Percentiles rank a stretch among this genome's conserved stretches.
Conservation (phyloP, 257 asterid species). For the Nicotiana knightiana region DNA sequence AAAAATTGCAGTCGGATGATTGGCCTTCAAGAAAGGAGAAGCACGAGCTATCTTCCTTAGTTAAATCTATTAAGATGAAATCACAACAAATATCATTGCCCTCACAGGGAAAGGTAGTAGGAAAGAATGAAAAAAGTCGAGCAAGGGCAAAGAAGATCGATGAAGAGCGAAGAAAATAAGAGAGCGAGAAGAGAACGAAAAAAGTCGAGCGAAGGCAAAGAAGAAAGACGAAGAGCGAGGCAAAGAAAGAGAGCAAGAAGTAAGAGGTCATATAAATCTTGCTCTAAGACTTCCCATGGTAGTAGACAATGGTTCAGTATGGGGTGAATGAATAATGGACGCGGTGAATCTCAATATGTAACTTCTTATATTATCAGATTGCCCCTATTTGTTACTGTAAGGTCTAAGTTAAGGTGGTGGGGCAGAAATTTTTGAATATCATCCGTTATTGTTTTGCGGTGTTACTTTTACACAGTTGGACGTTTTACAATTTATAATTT, state of each 20-base stretch:
- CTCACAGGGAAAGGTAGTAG: constrained; percentile 23
- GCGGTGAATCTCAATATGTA: background rate
- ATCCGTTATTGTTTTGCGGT: background rate
- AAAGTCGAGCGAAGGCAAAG: background rate
- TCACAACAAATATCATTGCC: constrained; percentile 31
- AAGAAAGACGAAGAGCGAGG: background rate
- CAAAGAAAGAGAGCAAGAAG: background rate
- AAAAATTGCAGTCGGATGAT: constrained; percentile 9
- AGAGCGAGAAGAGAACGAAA: constrained; percentile 1
- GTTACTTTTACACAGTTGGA: background rate
- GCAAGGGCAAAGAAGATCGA: background rate
- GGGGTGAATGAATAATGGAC: background rate
- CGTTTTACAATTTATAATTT: background rate
- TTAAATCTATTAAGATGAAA: constrained; percentile 56
- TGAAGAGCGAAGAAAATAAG: background rate
- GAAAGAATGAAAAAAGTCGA: constrained; percentile 7
- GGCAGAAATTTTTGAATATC: background rate
- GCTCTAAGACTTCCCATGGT: background rate
- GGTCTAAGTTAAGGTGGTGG: background rate
- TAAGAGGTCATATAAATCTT: background rate
- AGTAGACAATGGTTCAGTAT: background rate
- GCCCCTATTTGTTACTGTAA: background rate
- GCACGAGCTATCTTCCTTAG: constrained; percentile 42
- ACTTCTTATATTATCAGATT: background rate
- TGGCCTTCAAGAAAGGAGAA: constrained; percentile 26